Evolutionary conservation across 768 basidiomycete species (phyloP).

Genomic region (Suillus occidentalis): DNA sequence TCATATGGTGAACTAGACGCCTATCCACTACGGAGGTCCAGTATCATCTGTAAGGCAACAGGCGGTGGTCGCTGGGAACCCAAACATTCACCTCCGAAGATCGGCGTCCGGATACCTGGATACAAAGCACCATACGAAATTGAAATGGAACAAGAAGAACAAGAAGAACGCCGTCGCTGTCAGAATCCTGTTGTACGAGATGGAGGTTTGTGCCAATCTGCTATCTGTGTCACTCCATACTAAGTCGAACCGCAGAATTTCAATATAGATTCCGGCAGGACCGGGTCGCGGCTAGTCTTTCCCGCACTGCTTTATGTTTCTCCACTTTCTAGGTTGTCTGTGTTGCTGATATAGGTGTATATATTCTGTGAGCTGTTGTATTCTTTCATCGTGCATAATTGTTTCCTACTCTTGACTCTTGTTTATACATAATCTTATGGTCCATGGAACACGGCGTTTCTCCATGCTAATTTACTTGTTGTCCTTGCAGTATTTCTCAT

Average conservation of each 20-base stretch:
- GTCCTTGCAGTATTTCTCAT: constrained; percentile 14
- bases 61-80: constrained; percentile 84
- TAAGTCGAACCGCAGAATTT: constrained; percentile 43
- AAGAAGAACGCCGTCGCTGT: constrained; percentile 45
- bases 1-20: constrained; percentile 71
- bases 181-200: constrained; percentile 67
- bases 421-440: constrained; percentile 12
- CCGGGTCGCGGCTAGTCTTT: constrained; percentile 43
- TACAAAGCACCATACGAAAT: constrained; percentile 68
- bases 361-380: constrained; percentile 7
- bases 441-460: constrained; percentile 2
- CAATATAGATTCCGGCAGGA: constrained; percentile 61
- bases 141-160: constrained; percentile 68
- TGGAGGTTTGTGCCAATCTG: constrained; percentile 38
- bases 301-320: constrained; percentile 48
- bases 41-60: constrained; percentile 71
- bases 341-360: constrained; percentile 17
- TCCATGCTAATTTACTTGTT: constrained; percentile 12
- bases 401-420: constrained; percentile 5
- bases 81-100: constrained; percentile 44
- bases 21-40: constrained; percentile 69
- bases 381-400: constrained; percentile 12
- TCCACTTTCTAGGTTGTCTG: constrained; percentile 56
- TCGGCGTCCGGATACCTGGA: constrained; percentile 59
- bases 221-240: constrained; percentile 3